phyloP scores from a whole-genome alignment of 2,329 filamentous ascomycete genomes.

The Calonectria crousiana region DNA sequence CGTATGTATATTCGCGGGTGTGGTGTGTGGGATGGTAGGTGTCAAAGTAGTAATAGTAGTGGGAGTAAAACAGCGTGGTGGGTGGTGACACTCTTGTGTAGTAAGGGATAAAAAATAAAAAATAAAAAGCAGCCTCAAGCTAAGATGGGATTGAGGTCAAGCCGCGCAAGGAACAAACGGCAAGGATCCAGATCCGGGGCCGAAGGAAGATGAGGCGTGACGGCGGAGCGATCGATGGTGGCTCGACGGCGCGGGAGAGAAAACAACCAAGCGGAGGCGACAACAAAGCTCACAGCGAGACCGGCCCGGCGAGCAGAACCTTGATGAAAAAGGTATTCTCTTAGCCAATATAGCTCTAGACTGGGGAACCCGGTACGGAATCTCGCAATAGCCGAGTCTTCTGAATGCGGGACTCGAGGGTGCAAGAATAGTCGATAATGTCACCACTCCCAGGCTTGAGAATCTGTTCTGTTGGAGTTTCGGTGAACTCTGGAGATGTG shows the following conservation, averaged over 20 bases:
- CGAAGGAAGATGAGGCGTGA: slow-evolving; percentile 30
- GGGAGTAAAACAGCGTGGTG: slow-evolving; percentile 20
- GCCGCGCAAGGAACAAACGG: slow-evolving; percentile 25
- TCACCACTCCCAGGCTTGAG: not conserved
- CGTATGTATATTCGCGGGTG: slow-evolving; percentile 35
- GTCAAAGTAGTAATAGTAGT: slow-evolving; percentile 27
- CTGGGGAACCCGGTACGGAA: not conserved
- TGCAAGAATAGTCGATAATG: not conserved
- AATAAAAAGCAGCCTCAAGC: slow-evolving; percentile 8
- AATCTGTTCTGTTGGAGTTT: not conserved
- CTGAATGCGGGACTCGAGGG: not conserved
- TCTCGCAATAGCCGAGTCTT: not conserved
- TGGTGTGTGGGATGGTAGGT: slow-evolving; percentile 38
- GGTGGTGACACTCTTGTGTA: not conserved
- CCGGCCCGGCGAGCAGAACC: slow-evolving; percentile 24
- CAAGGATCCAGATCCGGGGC: slow-evolving; percentile 39
- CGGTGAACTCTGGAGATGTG: not conserved
- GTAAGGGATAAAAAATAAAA: not conserved
- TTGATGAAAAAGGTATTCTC: slow-evolving; percentile 11
- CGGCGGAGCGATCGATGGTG: slow-evolving; percentile 35
- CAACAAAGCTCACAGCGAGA: slow-evolving; percentile 14
- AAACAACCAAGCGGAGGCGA: slow-evolving; percentile 23
- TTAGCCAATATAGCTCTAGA: not conserved
- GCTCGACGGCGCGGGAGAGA: slow-evolving; percentile 34
- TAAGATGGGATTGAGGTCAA: slow-evolving; percentile 16